Percentiles rank a stretch among this genome's conserved stretches.
Conservation (phyloP, 1,284 basidiomycete genomes). For the Fomitopsis schrenkii region DNA sequence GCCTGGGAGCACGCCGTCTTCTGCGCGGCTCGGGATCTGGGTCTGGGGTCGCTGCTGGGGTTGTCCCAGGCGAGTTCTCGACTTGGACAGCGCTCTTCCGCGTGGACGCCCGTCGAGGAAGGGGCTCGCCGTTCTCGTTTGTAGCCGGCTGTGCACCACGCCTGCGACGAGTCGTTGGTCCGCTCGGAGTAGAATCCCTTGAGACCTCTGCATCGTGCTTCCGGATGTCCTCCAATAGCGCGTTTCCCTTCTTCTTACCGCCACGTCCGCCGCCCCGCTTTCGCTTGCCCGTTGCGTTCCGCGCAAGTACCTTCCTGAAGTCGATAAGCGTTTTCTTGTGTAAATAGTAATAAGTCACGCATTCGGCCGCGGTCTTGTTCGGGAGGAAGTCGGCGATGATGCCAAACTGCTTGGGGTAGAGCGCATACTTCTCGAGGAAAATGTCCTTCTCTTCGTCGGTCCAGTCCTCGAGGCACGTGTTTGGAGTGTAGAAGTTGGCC, state of each 20-base stretch:
- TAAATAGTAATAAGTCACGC: conserved; percentile 92
- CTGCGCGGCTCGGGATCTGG: conserved; percentile 57
- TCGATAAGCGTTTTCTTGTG: conserved; percentile 89
- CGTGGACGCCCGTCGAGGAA: conserved; percentile 27
- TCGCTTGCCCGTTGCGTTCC: conserved; percentile 62
- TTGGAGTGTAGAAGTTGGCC: conserved; percentile 70
- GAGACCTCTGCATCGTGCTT: conserved; percentile 70
- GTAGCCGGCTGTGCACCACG: conserved; percentile 7
- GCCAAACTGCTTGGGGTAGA: conserved; percentile 92
- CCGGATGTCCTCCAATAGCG: conserved; percentile 72
- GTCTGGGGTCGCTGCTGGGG: conserved; percentile 42
- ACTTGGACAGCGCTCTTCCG: conserved; percentile 36
- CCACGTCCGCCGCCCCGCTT: conserved; percentile 52
- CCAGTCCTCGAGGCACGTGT: conserved; percentile 78
- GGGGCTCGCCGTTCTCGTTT: conserved; percentile 15
- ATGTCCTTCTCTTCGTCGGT: conserved; percentile 80
- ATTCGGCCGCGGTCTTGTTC: conserved; percentile 86
- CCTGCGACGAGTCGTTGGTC: conserved; percentile 15
- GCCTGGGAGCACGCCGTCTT: conserved; percentile 30
- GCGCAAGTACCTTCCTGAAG: conserved; percentile 73
- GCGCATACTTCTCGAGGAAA: conserved; percentile 81
- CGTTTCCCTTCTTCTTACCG: conserved; percentile 74
- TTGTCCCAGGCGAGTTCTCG: conserved; percentile 45
- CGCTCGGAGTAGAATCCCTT: conserved; percentile 17
- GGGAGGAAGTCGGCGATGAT: conserved; percentile 78